These are phyloP conservation scores for Aspergillus ochraceus DNA, from an alignment of 2,329 filamentous ascomycete genomes.

Conservation along the genomic window DNA sequence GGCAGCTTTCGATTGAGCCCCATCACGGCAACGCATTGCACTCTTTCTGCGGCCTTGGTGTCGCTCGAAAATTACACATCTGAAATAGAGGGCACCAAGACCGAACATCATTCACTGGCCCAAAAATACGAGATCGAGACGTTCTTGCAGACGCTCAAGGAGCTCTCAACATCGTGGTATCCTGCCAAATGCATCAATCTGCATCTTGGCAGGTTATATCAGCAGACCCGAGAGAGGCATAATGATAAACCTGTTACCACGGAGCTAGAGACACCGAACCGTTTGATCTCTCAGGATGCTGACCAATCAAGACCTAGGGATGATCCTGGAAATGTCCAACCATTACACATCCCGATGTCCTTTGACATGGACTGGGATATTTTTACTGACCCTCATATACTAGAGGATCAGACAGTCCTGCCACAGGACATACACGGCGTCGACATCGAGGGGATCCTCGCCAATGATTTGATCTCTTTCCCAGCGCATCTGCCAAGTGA, in stretches of 20 bases:
- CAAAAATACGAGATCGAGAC: neutral
- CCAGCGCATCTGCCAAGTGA: neutral
- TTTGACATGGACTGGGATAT: neutral
- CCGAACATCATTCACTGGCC: neutral
- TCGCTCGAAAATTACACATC: neutral
- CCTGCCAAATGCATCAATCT: neutral
- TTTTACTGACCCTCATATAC: neutral
- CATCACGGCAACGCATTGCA: constrained; percentile 38
- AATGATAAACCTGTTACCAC: neutral
- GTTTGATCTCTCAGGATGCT: too few species aligned
- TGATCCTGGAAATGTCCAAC: neutral
- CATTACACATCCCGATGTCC: neutral
- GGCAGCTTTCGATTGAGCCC: constrained; percentile 37
- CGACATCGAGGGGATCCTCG: neutral
- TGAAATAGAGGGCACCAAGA: neutral
- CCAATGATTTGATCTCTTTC: neutral
- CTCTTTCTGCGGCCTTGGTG: constrained; percentile 33
- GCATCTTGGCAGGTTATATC: neutral
- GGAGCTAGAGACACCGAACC: neutral
- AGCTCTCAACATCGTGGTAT: neutral
- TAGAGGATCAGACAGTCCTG: neutral
- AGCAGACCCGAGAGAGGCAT: neutral
- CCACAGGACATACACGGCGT: neutral
- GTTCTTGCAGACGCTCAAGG: neutral
- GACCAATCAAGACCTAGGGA: too few species aligned